Conservation (phyloP, 495 filamentous ascomycete genomes). For the Neurospora hispaniola region DNA sequence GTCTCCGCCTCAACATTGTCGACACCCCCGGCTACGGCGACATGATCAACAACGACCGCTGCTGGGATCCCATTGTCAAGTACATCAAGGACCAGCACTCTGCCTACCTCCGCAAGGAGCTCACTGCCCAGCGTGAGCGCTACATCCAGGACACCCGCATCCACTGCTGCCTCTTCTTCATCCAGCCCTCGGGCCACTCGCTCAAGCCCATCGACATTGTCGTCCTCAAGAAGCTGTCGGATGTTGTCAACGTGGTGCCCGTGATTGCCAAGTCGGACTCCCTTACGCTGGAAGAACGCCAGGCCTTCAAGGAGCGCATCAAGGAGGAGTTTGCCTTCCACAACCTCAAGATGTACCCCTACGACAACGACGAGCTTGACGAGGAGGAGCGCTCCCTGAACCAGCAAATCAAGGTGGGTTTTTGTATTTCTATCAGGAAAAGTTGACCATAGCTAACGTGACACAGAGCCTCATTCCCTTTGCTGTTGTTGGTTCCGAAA, state of each 20-base stretch:
- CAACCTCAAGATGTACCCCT: constrained; percentile 99
- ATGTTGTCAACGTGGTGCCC: constrained; percentile 97
- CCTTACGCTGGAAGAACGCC: constrained; percentile 88
- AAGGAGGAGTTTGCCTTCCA: constrained; percentile 99
- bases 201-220: constrained; percentile 99
- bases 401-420: constrained; percentile 81
- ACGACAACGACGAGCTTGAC: constrained; percentile 98
- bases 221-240: constrained; percentile 95
- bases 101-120: constrained; percentile 98
- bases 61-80: constrained; percentile 98
- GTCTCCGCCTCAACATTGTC: constrained; percentile 91
- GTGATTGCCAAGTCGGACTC: constrained; percentile 98
- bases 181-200: constrained; percentile 94
- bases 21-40: constrained; percentile 98
- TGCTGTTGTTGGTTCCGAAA: constrained; percentile 95
- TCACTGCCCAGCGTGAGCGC: constrained; percentile 97
- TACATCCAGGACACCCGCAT: constrained; percentile 99
- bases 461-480: constrained; percentile 85
- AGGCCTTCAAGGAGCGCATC: constrained; percentile 96
- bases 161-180: constrained; percentile 99
- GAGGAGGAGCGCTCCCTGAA: constrained; percentile 92
- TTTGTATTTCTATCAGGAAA: background rate
- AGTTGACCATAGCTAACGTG: constrained; percentile 4
- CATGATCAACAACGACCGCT: constrained; percentile 99
- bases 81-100: constrained; percentile 99